phyloP scores from a whole-genome alignment of 805 yeast species.

The Lipomyces anomalus region DNA sequence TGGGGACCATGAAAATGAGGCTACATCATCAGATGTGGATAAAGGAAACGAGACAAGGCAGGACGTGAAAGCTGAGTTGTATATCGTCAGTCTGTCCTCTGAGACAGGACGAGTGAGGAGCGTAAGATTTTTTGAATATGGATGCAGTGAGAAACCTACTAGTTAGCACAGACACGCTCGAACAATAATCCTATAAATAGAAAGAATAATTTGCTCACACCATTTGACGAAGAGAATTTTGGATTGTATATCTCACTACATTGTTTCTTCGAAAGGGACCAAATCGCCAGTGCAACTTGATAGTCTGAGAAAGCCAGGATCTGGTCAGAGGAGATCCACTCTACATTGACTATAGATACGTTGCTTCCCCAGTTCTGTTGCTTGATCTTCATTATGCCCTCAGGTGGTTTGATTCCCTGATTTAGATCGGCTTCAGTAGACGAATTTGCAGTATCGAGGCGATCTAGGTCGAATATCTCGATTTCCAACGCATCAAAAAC shows the following conservation, averaged over 20 bases:
- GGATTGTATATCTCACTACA: conserved; percentile 16
- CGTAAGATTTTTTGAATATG: conserved; percentile 15
- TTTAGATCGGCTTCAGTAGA: too few species aligned
- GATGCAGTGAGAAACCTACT: conserved; percentile 17
- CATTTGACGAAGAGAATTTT: conserved; percentile 6
- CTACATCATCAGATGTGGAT: conserved; percentile 5
- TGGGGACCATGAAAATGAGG: conserved; percentile 20
- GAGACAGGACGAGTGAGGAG: conserved; percentile 18
- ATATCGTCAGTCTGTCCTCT: conserved; percentile 15
- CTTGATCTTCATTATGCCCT: neutral
- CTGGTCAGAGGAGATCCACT: conserved; percentile 22
- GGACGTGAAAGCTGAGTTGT: conserved; percentile 6
- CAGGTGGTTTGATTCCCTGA: neutral
- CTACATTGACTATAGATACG: conserved; percentile 13
- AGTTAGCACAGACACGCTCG: too few species aligned
- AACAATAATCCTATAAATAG: neutral
- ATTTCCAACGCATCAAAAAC: neutral
- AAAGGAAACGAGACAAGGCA: neutral
- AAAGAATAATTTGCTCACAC: neutral
- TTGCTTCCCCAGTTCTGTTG: conserved; percentile 21
- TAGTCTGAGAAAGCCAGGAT: conserved; percentile 18
- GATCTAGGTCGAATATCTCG: neutral
- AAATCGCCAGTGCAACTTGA: conserved; percentile 17
- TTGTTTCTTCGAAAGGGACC: conserved; percentile 12
- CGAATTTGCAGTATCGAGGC: neutral